A percentile compares a stretch with the other conserved stretches of the same genome.
These are phyloP conservation scores for Ceratocystis colombiana DNA, from an alignment of 2,329 filamentous ascomycete species.

Conservation along the genomic window DNA sequence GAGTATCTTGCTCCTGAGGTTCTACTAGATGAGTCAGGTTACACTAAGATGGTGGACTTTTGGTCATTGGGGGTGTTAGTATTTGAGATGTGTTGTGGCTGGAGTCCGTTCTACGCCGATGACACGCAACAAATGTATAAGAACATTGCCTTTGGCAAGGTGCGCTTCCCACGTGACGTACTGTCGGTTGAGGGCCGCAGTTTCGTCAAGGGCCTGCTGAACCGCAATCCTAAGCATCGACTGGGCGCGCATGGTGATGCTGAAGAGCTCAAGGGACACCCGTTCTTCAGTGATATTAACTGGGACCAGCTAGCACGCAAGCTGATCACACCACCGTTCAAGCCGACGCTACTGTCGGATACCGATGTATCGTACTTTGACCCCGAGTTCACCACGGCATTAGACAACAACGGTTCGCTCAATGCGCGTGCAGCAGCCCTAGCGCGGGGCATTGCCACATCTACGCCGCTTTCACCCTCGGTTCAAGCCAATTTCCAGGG, in stretches of 20 bases:
- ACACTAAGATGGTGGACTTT: conserved; percentile 99
- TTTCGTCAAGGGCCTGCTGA: conserved; percentile 94
- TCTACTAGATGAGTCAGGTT: conserved; percentile 87
- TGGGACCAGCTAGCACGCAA: conserved; percentile 85
- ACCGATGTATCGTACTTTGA: conserved; percentile 98
- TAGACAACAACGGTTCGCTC: conserved; percentile 75
- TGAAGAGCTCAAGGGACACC: conserved; percentile 83
- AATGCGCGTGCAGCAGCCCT: conserved; percentile 84
- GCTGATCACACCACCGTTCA: conserved; percentile 90
- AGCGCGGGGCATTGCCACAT: conserved; percentile 74
- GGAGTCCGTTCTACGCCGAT: conserved; percentile 98
- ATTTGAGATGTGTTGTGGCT: conserved; percentile 99
- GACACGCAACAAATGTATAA: conserved; percentile 99
- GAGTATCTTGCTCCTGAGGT: conserved; percentile 96
- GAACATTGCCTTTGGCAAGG: conserved; percentile 98
- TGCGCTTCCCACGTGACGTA: conserved; percentile 89
- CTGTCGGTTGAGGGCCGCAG: conserved; percentile 89
- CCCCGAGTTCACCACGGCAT: conserved; percentile 91
- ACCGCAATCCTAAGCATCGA: conserved; percentile 91
- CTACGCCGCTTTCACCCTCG: conserved; percentile 84
- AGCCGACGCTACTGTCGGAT: conserved; percentile 91
- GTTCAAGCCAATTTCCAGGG: conserved; percentile 98
- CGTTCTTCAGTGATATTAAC: conserved; percentile 90
- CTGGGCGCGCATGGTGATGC: conserved; percentile 86
- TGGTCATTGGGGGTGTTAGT: conserved; percentile 97